phyloP scores from a whole-genome alignment of 768 basidiomycete genomes.

The Suillus sp. region DNA sequence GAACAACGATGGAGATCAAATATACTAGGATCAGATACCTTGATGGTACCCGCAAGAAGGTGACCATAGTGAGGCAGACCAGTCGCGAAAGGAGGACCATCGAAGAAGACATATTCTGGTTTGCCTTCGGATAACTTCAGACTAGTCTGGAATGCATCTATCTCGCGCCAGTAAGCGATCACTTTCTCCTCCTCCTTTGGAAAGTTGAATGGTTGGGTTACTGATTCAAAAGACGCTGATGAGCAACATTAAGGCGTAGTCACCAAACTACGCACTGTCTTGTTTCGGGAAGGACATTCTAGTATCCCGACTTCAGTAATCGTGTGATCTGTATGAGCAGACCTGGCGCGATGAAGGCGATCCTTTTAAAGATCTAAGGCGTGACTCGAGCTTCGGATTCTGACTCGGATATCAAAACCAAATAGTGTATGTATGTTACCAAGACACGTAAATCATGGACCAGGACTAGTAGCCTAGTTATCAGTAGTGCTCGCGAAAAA shows the following conservation, averaged over 20 bases:
- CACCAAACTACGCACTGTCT: conserved; percentile 56
- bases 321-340: neutral
- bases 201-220: conserved; percentile 79
- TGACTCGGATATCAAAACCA: conserved; percentile 6
- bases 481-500: neutral
- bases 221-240: conserved; percentile 39
- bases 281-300: conserved; percentile 70
- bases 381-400: conserved; percentile 5
- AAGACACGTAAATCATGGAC: neutral
- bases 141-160: conserved; percentile 96
- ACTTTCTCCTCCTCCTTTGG: conserved; percentile 90
- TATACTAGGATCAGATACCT: conserved; percentile 49
- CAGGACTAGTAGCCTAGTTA: neutral
- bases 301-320: neutral
- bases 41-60: conserved; percentile 89
- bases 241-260: neutral
- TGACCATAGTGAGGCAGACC: conserved; percentile 97
- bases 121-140: conserved; percentile 89
- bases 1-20: conserved; percentile 12
- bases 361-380: conserved; percentile 1
- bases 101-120: conserved; percentile 93
- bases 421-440: conserved; percentile 1
- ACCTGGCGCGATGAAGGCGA: neutral
- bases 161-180: conserved; percentile 89
- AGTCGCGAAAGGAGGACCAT: conserved; percentile 96